Evolutionary conservation across 2,329 filamentous ascomycete species (phyloP), one percentile per base, ranked within the genome.

Genomic region (Phoma herbarum): DNA sequence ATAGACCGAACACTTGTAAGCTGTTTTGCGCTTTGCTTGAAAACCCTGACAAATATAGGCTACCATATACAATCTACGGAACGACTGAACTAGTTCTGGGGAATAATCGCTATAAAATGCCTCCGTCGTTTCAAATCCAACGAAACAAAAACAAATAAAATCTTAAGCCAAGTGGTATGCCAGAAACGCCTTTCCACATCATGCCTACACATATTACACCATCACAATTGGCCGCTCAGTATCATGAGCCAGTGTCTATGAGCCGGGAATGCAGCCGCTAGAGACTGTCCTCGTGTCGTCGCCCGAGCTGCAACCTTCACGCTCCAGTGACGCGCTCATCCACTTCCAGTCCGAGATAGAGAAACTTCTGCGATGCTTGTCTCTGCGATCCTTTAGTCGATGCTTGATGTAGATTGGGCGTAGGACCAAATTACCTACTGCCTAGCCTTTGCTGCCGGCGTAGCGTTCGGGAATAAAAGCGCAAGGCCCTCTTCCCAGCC

Each of bases 401-500:
- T 44, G 22, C 8, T 44, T 14, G 6, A 14, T 35, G 2, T 11
- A 28, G 8, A 10, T 4, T 10, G 57, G 25, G 11, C 18, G 28
- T 37, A 22, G 58, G 52, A 55, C 20, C 37, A 60, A 61, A 61
- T 69, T 68, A 69, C 68, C 68, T 70, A 70, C 68, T 69, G 62
- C 66, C 59, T 68, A 49, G 54, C 57, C 64, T 59, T 62, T 47
- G 53, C 41, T 46, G 57, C 28, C 31, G 55, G 57, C 37, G 60
- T 44, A 49, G 64, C 62, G 50, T 68, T 69, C 7, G 73, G 73
- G 56, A 75, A 74, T 45, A 76, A 62, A 31, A 76, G 63, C 47
- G 67, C 65, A 20, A 75, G 63, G 23, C 72, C 73, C 48, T 76
- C 73, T 60, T 76, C 73, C 73, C 73, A 76, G 16, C 72, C 71